A percentile compares a stretch with the other conserved stretches of the same genome.
Evolutionary conservation across 805 yeast species (phyloP).

Genomic region (Sugiyamaella mastotermitis): DNA sequence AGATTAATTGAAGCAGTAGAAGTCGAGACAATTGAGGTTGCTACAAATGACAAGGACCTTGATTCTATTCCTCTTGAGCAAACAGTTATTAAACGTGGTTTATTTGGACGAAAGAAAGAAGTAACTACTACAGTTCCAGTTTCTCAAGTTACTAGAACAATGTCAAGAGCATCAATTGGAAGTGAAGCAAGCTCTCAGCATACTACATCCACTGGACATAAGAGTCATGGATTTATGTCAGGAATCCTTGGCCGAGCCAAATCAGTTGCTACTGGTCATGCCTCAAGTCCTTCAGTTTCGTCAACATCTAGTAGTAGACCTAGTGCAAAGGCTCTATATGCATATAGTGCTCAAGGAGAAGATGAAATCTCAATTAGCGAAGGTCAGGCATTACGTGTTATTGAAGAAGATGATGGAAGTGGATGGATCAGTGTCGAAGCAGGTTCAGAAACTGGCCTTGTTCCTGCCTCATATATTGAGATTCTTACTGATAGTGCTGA

Average conservation of each 20-base stretch:
- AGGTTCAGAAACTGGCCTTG: conserved; percentile 61
- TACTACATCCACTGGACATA: background rate
- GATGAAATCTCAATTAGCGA: conserved; percentile 64
- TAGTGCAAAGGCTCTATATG: conserved; percentile 51
- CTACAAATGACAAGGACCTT: conserved; percentile 58
- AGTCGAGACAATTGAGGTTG: conserved; percentile 82
- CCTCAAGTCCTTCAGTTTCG: background rate
- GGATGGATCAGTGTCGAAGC: conserved; percentile 82
- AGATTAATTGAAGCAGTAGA: conserved; percentile 79
- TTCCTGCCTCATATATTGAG: conserved; percentile 76
- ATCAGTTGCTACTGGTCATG: background rate
- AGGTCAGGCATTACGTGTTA: conserved; percentile 56
- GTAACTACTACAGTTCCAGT: conserved; percentile 15
- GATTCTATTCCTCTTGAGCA: conserved; percentile 28
- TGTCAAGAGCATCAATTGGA: conserved; percentile 3
- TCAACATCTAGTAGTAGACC: background rate
- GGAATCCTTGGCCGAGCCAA: conserved; percentile 14
- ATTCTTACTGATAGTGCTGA: conserved; percentile 9
- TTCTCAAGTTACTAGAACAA: conserved; percentile 1
- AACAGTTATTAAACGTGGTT: conserved; percentile 51
- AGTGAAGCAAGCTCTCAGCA: background rate
- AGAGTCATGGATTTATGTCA: conserved; percentile 11
- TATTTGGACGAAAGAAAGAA: conserved; percentile 36
- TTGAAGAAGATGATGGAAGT: conserved; percentile 74
- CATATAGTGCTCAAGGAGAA: conserved; percentile 59